Evolutionary conservation across 495 filamentous ascomycete genomes (phyloP).

Genomic region (Tuber brumale): DNA sequence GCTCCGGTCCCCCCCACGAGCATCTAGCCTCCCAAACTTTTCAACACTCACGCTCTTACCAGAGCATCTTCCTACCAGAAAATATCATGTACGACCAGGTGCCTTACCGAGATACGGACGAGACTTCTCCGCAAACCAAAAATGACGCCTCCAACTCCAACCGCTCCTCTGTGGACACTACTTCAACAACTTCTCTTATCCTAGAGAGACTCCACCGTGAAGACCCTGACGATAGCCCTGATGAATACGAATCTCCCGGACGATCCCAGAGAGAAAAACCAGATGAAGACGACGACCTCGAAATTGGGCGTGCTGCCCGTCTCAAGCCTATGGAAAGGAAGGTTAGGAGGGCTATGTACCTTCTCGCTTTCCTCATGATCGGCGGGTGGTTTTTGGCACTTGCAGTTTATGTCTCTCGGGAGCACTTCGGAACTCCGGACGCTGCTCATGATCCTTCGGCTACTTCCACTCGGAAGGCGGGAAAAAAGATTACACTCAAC

Average conservation of each 20-base stretch:
- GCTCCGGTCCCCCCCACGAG: not conserved
- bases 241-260: slow-evolving; percentile 14
- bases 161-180: slow-evolving; percentile 56
- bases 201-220: slow-evolving; percentile 59
- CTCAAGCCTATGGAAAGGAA: slow-evolving; percentile 53
- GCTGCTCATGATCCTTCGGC: slow-evolving; percentile 62
- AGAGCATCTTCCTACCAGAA: not conserved
- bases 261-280: slow-evolving; percentile 43
- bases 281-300: slow-evolving; percentile 46
- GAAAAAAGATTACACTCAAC: slow-evolving; percentile 72
- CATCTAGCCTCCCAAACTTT: not conserved
- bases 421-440: slow-evolving; percentile 56
- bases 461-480: slow-evolving; percentile 57
- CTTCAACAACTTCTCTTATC: slow-evolving; percentile 70
- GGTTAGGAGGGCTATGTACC: slow-evolving; percentile 60
- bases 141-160: slow-evolving; percentile 31
- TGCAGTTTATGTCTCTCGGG: slow-evolving; percentile 61
- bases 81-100: slow-evolving; percentile 21
- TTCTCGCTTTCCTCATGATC: slow-evolving; percentile 59
- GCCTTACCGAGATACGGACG: slow-evolving; percentile 30
- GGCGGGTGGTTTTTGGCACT: slow-evolving; percentile 77
- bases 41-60: not conserved
- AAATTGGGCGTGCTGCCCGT: slow-evolving; percentile 31
- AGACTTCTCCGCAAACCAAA: slow-evolving; percentile 1
- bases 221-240: slow-evolving; percentile 1